phyloP scores from a whole-genome alignment of 2,329 filamentous ascomycete genomes.

The Sordariomycetes sp. region DNA sequence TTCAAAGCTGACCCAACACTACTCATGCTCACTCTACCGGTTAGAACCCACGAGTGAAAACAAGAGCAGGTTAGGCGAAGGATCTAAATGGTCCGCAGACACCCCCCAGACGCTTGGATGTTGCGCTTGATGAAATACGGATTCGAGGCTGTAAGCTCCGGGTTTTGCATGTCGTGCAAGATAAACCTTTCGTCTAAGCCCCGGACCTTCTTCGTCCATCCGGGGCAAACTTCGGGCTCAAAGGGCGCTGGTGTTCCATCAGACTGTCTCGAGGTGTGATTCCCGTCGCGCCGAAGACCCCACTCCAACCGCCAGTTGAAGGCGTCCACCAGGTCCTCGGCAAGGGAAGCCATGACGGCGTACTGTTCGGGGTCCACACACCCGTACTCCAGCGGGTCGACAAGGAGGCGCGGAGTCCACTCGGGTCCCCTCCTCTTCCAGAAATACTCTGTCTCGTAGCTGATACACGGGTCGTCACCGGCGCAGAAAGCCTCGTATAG shows the following conservation, averaged over 20 bases:
- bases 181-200: not conserved
- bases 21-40: too few relatives aligned
- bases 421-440: conserved; percentile 10
- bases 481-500: conserved; percentile 15
- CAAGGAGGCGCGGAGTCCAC: conserved; percentile 9
- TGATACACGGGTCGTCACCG: conserved; percentile 11
- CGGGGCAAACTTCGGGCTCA: not conserved
- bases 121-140: not conserved
- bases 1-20: too few relatives aligned
- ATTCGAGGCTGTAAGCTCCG: not conserved
- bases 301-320: conserved; percentile 13
- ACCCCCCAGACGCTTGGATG: not conserved
- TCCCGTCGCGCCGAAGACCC: conserved; percentile 7
- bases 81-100: not conserved
- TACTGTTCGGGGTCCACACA: conserved; percentile 11
- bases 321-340: conserved; percentile 10
- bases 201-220: not conserved
- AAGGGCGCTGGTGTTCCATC: not conserved
- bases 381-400: conserved; percentile 7
- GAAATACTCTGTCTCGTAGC: conserved; percentile 15
- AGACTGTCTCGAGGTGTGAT: not conserved
- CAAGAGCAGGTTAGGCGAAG: not conserved
- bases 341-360: conserved; percentile 12
- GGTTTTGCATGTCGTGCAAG: not conserved
- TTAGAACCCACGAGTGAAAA: not conserved